Percentiles rank a stretch among this genome's conserved stretches.
These are phyloP conservation scores for Podaxis sp. DNA, from an alignment of 768 basidiomycete genomes.

Conservation along the genomic window DNA sequence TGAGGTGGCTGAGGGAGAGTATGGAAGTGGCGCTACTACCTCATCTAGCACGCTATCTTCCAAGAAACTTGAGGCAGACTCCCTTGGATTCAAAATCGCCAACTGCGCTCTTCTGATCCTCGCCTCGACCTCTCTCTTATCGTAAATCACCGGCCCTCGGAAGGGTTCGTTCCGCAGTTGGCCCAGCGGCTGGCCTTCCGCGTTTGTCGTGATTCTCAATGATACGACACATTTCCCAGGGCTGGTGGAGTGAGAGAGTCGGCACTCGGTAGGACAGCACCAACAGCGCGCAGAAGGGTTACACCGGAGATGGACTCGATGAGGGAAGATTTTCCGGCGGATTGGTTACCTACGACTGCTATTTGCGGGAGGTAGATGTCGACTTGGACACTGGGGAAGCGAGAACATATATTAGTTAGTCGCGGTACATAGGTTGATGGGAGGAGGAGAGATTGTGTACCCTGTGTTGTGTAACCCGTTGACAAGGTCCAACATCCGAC, in stretches of 20 bases:
- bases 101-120: conserved; percentile 61
- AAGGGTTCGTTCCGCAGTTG: conserved; percentile 37
- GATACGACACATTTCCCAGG: conserved; percentile 51
- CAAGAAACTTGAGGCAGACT: conserved; percentile 31
- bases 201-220: conserved; percentile 40
- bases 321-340: conserved; percentile 72
- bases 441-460: conserved; percentile 23
- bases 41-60: conserved; percentile 23
- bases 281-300: conserved; percentile 63
- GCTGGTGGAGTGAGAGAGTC: conserved; percentile 33
- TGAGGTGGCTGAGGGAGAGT: no score
- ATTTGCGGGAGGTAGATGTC: conserved; percentile 74
- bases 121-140: conserved; percentile 56
- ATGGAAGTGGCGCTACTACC: conserved; percentile 8
- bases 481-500: conserved; percentile 52
- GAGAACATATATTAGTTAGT: neutral
- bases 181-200: conserved; percentile 30
- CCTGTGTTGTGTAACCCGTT: conserved; percentile 61
- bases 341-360: conserved; percentile 69
- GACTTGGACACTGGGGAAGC: conserved; percentile 47
- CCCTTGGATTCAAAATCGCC: conserved; percentile 59
- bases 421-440: neutral
- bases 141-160: conserved; percentile 42
- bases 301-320: conserved; percentile 77
- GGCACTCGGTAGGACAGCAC: conserved; percentile 61